Evolutionary conservation across 768 basidiomycete species (phyloP).

Genomic region (Hericium erinaceus): DNA sequence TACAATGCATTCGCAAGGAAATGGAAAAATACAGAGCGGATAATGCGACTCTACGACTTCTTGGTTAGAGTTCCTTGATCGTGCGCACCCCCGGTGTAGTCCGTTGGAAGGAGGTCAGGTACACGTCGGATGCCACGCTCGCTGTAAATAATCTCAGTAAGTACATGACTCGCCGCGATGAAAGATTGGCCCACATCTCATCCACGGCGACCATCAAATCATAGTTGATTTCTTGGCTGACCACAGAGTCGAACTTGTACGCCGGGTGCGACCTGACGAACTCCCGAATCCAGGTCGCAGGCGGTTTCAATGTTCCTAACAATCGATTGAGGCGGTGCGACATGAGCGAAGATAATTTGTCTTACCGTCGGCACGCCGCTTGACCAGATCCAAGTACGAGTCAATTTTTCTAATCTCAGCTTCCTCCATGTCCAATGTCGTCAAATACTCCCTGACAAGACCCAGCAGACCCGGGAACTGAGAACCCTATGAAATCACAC

Average conservation of each 20-base stretch:
- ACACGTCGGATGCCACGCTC: conserved; percentile 18
- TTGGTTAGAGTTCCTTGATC: not conserved
- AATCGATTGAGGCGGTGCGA: not conserved
- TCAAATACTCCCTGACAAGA: conserved; percentile 76
- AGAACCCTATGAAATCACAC: conserved; percentile 31
- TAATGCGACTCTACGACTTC: not conserved
- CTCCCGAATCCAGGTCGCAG: conserved; percentile 88
- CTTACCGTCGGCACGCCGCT: conserved; percentile 71
- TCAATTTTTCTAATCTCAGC: conserved; percentile 52
- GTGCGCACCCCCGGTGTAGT: conserved; percentile 10
- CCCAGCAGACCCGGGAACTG: conserved; percentile 74
- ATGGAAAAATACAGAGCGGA: not conserved
- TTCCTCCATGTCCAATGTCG: conserved; percentile 70
- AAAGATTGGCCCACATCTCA: conserved; percentile 59
- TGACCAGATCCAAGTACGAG: conserved; percentile 73
- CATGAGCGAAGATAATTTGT: conserved; percentile 3
- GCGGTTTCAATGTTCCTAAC: conserved; percentile 69
- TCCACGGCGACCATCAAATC: conserved; percentile 86
- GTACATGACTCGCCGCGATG: not conserved
- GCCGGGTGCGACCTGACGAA: conserved; percentile 85
- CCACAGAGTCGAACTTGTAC: conserved; percentile 92
- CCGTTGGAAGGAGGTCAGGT: conserved; percentile 16
- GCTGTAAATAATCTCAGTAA: not conserved
- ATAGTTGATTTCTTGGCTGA: conserved; percentile 87
- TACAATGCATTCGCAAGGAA: not conserved